Percentiles rank a stretch among this genome's conserved stretches.
Evolutionary conservation across 2,329 filamentous ascomycete genomes (phyloP).

Genomic region (Apiospora pterosperma): DNA sequence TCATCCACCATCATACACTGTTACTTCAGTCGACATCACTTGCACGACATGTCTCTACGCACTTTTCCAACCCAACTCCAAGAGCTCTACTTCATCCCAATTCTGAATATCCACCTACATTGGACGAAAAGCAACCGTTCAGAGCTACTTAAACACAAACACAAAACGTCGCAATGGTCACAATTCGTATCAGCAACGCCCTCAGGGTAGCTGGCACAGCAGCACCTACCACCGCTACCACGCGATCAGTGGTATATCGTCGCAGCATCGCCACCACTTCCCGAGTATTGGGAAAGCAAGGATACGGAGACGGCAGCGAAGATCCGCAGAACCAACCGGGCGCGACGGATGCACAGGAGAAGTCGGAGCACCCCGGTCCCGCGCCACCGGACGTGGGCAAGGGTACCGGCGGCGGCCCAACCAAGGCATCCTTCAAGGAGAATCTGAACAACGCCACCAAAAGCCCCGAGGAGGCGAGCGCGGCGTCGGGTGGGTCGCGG

Average conservation of each 20-base stretch:
- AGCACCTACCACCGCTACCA: slow-evolving; percentile 15
- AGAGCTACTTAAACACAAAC: not conserved
- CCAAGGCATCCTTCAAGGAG: slow-evolving; percentile 30
- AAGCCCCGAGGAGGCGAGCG: slow-evolving; percentile 29
- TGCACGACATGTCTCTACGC: not conserved
- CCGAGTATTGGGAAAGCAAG: slow-evolving; percentile 23
- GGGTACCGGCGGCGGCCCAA: slow-evolving; percentile 32
- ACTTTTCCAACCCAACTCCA: not conserved
- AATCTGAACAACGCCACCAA: slow-evolving; percentile 16
- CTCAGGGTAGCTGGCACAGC: slow-evolving; percentile 17
- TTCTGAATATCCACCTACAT: not conserved
- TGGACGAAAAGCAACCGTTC: not conserved
- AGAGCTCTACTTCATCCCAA: not conserved
- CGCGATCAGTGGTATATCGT: not conserved
- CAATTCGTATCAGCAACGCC: slow-evolving; percentile 22
- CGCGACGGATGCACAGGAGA: slow-evolving; percentile 26
- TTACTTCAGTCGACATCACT: slow-evolving; percentile 11
- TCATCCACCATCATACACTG: slow-evolving; percentile 18
- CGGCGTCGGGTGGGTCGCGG: slow-evolving; percentile 34
- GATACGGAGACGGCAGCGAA: slow-evolving; percentile 38
- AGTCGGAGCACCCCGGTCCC: slow-evolving; percentile 41
- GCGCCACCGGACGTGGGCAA: slow-evolving; percentile 35
- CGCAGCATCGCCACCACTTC: slow-evolving; percentile 19
- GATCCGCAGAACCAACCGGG: slow-evolving; percentile 33
- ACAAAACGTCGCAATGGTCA: slow-evolving; percentile 18